phyloP scores from a whole-genome alignment of 2,329 filamentous ascomycete genomes.

The Teratosphaeria viscida region DNA sequence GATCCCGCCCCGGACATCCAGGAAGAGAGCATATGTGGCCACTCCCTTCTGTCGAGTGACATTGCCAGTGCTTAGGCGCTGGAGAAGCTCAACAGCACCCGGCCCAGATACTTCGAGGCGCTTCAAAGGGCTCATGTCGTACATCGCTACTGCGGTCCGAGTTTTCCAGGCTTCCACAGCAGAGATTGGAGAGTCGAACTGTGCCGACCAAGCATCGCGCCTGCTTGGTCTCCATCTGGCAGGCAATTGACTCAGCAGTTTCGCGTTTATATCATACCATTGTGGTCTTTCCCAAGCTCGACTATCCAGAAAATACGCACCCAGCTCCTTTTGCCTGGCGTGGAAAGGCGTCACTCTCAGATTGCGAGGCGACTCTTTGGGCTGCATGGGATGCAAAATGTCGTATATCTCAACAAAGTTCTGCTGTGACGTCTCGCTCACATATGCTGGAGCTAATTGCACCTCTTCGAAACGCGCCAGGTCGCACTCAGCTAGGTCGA shows the following conservation, averaged over 20 bases:
- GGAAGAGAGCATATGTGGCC: constrained; percentile 47
- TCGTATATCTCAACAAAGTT: constrained; percentile 57
- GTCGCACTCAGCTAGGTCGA: constrained; percentile 51
- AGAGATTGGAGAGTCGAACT: constrained; percentile 48
- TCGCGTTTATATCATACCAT: constrained; percentile 50
- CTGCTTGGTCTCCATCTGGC: constrained; percentile 44
- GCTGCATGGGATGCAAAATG: constrained; percentile 51
- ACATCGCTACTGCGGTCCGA: constrained; percentile 51
- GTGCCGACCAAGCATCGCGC: constrained; percentile 49
- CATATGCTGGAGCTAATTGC: constrained; percentile 46
- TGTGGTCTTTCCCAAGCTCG: constrained; percentile 54
- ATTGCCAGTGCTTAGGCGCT: constrained; percentile 43
- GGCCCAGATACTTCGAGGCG: constrained; percentile 49
- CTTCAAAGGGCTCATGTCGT: constrained; percentile 51
- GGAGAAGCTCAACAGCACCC: constrained; percentile 45
- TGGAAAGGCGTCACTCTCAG: constrained; percentile 51
- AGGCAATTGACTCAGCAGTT: constrained; percentile 43
- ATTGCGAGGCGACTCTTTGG: constrained; percentile 46
- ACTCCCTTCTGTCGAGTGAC: constrained; percentile 38
- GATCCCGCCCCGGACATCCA: constrained; percentile 45
- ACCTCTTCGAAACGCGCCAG: constrained; percentile 52
- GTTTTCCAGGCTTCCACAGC: constrained; percentile 57
- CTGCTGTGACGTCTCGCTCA: constrained; percentile 49
- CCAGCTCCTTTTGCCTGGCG: constrained; percentile 43
- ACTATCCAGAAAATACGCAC: constrained; percentile 49